Percentiles rank a stretch among this genome's conserved stretches.
These are phyloP conservation scores for Leccinum pachyderme DNA, from an alignment of 1,284 basidiomycete genomes.

Conservation along the genomic window DNA sequence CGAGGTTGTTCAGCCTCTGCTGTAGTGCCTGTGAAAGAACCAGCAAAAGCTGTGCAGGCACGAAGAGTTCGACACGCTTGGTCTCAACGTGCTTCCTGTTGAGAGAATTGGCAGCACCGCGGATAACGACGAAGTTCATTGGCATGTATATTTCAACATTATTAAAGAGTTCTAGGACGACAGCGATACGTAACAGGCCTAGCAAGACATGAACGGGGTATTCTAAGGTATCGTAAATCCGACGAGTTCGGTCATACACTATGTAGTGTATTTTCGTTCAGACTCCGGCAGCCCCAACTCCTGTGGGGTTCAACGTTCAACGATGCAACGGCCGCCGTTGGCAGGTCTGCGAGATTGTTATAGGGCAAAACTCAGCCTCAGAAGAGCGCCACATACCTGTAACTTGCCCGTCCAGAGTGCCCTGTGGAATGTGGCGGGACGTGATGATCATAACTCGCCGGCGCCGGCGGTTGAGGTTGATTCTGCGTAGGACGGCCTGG, in stretches of 20 bases:
- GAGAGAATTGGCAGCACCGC: too few relatives aligned
- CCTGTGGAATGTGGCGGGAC: not conserved
- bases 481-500: not conserved
- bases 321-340: not conserved
- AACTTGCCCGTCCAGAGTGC: not conserved
- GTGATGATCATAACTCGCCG: not conserved
- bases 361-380: not conserved
- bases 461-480: not conserved
- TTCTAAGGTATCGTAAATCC: too few relatives aligned
- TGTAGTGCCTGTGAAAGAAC: not conserved
- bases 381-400: conserved; percentile 2
- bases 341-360: not conserved
- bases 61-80: not conserved
- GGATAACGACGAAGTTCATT: too few relatives aligned
- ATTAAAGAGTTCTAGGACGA: too few relatives aligned
- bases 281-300: too few relatives aligned
- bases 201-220: too few relatives aligned
- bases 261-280: too few relatives aligned
- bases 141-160: too few relatives aligned
- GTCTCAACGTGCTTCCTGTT: not conserved
- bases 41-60: not conserved
- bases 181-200: too few relatives aligned
- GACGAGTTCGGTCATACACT: too few relatives aligned
- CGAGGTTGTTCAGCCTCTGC: too few relatives aligned
- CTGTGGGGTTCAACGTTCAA: not conserved